Base-by-base conservation (phyloP, 2,329 filamentous ascomycete species). In the Ophiostoma ips region DNA sequence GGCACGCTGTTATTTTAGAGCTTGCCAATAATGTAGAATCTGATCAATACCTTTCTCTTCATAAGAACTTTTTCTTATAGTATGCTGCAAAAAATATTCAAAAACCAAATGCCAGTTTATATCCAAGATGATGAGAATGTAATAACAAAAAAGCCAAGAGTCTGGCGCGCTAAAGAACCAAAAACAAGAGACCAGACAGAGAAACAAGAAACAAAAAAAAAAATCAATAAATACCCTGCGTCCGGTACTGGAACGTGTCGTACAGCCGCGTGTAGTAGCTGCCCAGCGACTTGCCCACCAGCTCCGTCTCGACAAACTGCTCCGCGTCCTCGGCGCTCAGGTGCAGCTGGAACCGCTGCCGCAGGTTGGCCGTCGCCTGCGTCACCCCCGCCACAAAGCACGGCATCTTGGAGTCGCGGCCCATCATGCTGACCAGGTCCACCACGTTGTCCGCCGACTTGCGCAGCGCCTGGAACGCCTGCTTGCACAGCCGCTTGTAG, bases 231-330 rank as follows among this genome's bases (percentile, higher is more conserved):
- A 90, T 90, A 58, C 85, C 86, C 66, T 90, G 85, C 34, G 86
- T 89, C 61, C 86, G 79, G 68, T 90, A 90, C 69, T 90, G 85
- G 69, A 88, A 90, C 55, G 84, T 87, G 66, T 88, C 84, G 61
- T 88, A 88, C 80, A 89, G 75, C 69, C 85, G 77, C 62, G 86
- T 90, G 64, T 89, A 90, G 67, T 92, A 92, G 65, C 85, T 90
- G 55, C 86, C 86, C 58, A 86, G 75, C 56, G 84, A 87, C 73
- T 92, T 92, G 55, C 71, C 79, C 58, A 92, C 76, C 60, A 92
- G 67, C 62, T 89, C 85, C 34, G 73, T 81, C 62, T 92, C 86
- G 16, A 92, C 85, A 68, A 85, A 90, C 40, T 75, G 75, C 64
- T 88, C 83, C 5, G 86, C 86, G 62, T 89, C 86, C 55, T 89